A percentile compares a stretch with the other conserved stretches of the same genome.
Evolutionary conservation across 108 stramenopile species (phyloP).

Genomic region (Skeletonema costatum): DNA sequence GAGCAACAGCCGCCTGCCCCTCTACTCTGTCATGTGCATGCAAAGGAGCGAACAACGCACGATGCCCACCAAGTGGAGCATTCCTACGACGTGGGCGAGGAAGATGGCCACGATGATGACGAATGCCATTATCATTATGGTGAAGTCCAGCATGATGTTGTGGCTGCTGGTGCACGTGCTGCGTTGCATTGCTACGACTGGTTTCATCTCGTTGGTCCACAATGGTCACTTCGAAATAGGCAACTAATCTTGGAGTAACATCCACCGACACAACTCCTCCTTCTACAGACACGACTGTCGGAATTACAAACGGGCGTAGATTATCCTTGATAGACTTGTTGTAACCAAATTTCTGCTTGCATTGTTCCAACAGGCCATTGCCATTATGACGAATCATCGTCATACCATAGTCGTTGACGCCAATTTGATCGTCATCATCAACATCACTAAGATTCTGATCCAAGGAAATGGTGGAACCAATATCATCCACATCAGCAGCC

Average conservation of each 20-base stretch:
- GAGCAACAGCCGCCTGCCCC: not conserved
- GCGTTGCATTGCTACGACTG: not conserved
- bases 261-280: slow-evolving; percentile 19
- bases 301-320: slow-evolving; percentile 16
- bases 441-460: not conserved
- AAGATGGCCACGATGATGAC: not conserved
- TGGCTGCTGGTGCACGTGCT: not conserved
- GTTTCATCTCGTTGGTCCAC: slow-evolving; percentile 13
- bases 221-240: slow-evolving; percentile 79
- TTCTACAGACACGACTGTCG: not conserved
- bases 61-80: not conserved
- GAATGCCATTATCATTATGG: not conserved
- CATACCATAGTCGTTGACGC: not conserved
- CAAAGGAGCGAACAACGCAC: not conserved
- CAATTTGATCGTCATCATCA: slow-evolving; percentile 1
- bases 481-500: not conserved
- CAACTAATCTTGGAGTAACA: slow-evolving; percentile 69
- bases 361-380: slow-evolving; percentile 2
- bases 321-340: not conserved
- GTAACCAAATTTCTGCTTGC: slow-evolving; percentile 1
- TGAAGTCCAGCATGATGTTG: not conserved
- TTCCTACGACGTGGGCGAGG: not conserved
- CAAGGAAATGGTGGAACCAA: not conserved
- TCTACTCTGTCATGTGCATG: not conserved
- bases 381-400: not conserved